A percentile compares a stretch with the other conserved stretches of the same genome.
Evolutionary conservation across 2,329 filamentous ascomycete genomes (phyloP).

Genomic region (Hirsutella minnesotensis): DNA sequence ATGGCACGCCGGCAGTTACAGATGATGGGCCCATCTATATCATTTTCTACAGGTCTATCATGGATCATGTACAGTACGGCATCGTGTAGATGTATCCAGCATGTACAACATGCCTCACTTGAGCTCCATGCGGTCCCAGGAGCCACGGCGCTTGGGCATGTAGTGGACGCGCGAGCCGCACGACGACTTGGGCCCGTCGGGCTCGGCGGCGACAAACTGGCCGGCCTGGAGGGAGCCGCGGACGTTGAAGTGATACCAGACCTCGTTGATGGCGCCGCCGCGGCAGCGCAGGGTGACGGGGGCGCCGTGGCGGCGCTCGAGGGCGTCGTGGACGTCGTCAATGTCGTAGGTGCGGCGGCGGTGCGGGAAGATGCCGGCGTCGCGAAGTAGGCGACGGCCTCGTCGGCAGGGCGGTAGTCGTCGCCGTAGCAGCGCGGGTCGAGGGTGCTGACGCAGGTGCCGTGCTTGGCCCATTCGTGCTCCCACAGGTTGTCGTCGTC

Average conservation of each 20-base stretch:
- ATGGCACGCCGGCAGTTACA: too few relatives aligned
- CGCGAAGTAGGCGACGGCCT: constrained; percentile 58
- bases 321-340: constrained; percentile 43
- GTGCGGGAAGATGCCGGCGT: constrained; percentile 47
- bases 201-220: constrained; percentile 42
- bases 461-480: constrained; percentile 67
- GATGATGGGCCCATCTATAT: too few relatives aligned
- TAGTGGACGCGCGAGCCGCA: constrained; percentile 59
- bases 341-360: constrained; percentile 44
- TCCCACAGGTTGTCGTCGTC: constrained; percentile 57
- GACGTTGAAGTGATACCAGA: constrained; percentile 55
- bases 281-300: constrained; percentile 47
- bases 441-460: constrained; percentile 58
- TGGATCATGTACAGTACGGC: too few relatives aligned
- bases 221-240: constrained; percentile 46
- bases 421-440: constrained; percentile 51
- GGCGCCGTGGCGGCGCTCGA: constrained; percentile 39
- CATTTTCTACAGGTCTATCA: too few relatives aligned
- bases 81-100: too few relatives aligned
- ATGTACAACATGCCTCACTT: too few relatives aligned
- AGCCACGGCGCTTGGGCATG: constrained; percentile 15
- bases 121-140: too few relatives aligned
- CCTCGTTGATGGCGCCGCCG: constrained; percentile 32
- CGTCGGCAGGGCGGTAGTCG: constrained; percentile 46
- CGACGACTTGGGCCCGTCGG: constrained; percentile 43